phyloP scores from a whole-genome alignment of 2,329 filamentous ascomycete genomes.

The Malbranchea zuffiana region DNA sequence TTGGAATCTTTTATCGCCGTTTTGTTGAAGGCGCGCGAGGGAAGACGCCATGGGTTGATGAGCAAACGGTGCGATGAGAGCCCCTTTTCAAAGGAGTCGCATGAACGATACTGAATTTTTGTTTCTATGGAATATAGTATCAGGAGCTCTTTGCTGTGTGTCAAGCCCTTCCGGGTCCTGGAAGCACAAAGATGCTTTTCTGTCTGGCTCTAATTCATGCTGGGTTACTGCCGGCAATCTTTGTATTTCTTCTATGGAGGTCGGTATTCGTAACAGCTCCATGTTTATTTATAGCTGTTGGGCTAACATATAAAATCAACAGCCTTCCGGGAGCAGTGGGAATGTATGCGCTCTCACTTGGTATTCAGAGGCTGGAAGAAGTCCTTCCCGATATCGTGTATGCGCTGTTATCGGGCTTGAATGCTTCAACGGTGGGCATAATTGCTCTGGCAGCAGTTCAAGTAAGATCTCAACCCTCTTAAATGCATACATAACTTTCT shows the following conservation, averaged over 20 bases:
- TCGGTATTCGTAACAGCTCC: conserved; percentile 20
- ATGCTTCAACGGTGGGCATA: conserved; percentile 60
- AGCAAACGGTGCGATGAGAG: conserved; percentile 45
- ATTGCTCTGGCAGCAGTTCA: conserved; percentile 58
- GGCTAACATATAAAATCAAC: conserved; percentile 1
- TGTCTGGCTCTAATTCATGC: conserved; percentile 55
- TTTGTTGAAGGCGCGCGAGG: conserved; percentile 44
- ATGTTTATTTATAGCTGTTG: background rate
- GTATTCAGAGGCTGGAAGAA: conserved; percentile 50
- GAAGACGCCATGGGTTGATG: conserved; percentile 54
- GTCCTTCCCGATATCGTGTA: conserved; percentile 53
- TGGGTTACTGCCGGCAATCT: conserved; percentile 47
- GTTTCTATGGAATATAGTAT: conserved; percentile 38
- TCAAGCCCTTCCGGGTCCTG: conserved; percentile 58
- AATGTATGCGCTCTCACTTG: conserved; percentile 58
- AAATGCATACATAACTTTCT: too few species aligned
- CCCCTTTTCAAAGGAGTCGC: background rate
- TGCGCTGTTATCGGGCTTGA: conserved; percentile 59
- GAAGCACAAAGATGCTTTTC: conserved; percentile 60
- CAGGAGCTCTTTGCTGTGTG: conserved; percentile 61
- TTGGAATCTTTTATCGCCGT: conserved; percentile 52
- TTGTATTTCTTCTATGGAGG: conserved; percentile 56
- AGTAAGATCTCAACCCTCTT: conserved; percentile 11
- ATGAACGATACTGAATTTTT: conserved; percentile 2
- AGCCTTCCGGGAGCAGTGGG: conserved; percentile 58